Evolutionary conservation across 2,329 filamentous ascomycete genomes (phyloP).

Genomic region (Pestalotiopsis sp.): DNA sequence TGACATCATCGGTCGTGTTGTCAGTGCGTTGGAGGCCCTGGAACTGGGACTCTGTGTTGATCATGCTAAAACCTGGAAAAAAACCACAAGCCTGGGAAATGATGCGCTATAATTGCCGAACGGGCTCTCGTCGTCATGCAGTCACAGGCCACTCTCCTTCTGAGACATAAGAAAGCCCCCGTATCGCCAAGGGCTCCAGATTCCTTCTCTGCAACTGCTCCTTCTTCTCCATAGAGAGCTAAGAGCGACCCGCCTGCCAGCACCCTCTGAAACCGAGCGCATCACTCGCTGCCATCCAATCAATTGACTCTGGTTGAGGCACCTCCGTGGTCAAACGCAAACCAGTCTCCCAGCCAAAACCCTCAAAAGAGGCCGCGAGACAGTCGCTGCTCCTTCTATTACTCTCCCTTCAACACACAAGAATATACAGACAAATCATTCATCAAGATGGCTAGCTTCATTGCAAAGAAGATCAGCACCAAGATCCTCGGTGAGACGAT

Average conservation of each 20-base stretch:
- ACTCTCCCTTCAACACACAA: neutral
- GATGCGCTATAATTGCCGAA: conserved; percentile 1
- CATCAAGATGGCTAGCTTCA: conserved; percentile 49
- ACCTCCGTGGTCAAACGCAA: neutral
- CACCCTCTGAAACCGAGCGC: neutral
- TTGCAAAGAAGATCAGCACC: conserved; percentile 56
- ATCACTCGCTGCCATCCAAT: neutral
- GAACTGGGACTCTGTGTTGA: neutral
- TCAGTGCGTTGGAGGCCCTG: neutral
- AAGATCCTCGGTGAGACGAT: conserved; percentile 57
- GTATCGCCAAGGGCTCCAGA: neutral
- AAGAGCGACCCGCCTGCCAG: neutral
- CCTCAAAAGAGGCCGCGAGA: neutral
- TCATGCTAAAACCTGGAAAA: conserved; percentile 10
- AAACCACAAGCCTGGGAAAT: neutral
- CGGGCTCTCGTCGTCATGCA: conserved; percentile 4
- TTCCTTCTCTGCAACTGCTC: neutral
- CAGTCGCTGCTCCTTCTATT: neutral
- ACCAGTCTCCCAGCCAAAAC: neutral
- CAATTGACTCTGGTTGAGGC: neutral
- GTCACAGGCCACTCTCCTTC: neutral
- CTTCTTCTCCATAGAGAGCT: neutral
- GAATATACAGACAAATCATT: neutral
- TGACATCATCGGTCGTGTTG: conserved; percentile 9
- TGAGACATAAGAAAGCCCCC: neutral